These are phyloP conservation scores for Fusarium metavorans DNA, from an alignment of 2,329 filamentous ascomycete species.

Conservation along the genomic window DNA sequence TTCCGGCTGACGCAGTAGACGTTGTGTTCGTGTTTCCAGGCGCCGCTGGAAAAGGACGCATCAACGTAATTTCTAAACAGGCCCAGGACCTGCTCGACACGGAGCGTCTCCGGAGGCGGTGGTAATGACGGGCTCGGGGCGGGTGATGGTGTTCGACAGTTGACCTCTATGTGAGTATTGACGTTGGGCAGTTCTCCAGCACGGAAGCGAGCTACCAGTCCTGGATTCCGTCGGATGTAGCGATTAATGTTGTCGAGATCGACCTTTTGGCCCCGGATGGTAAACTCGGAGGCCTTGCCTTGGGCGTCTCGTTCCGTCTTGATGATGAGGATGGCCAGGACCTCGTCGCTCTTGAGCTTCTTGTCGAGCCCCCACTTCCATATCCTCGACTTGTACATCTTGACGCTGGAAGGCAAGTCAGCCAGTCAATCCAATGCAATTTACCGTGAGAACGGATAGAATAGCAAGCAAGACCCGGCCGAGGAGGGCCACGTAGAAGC, in stretches of 20 bases:
- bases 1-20: slow-evolving; percentile 43
- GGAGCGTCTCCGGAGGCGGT: slow-evolving; percentile 37
- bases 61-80: slow-evolving; percentile 49
- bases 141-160: slow-evolving; percentile 48
- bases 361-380: slow-evolving; percentile 57
- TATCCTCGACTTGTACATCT: slow-evolving; percentile 59
- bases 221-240: slow-evolving; percentile 55
- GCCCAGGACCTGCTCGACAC: slow-evolving; percentile 44
- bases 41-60: slow-evolving; percentile 43
- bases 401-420: slow-evolving; percentile 46
- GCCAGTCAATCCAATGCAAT: not conserved
- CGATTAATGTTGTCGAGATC: slow-evolving; percentile 55
- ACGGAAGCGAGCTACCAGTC: slow-evolving; percentile 48
- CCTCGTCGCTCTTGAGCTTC: slow-evolving; percentile 56
- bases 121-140: slow-evolving; percentile 34
- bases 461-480: not conserved
- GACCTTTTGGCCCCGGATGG: slow-evolving; percentile 54
- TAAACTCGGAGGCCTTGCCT: slow-evolving; percentile 50
- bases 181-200: slow-evolving; percentile 48
- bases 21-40: slow-evolving; percentile 49
- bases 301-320: slow-evolving; percentile 52
- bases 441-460: not conserved
- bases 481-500: not conserved
- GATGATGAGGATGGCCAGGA: slow-evolving; percentile 53
- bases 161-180: slow-evolving; percentile 48